Conservation (phyloP, 495 filamentous ascomycete genomes). For the Aspergillus cristatus region DNA sequence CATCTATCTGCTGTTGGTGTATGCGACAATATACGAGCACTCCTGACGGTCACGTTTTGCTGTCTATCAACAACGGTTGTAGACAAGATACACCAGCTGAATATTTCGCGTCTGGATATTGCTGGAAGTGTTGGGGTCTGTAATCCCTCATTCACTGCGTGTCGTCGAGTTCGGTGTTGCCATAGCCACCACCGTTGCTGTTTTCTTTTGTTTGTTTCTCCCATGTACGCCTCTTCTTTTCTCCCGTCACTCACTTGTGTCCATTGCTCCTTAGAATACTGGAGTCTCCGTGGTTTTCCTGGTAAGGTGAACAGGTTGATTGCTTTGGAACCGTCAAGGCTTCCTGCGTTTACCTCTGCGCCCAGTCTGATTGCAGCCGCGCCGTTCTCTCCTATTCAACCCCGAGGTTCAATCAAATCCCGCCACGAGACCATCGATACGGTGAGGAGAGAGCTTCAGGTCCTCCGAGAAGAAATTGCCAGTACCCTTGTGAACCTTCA, state of each 20-base stretch:
- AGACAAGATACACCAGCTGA: too few species aligned
- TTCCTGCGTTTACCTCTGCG: background rate
- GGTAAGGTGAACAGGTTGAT: background rate
- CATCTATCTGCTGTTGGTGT: background rate
- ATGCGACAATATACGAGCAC: background rate
- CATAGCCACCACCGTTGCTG: too few species aligned
- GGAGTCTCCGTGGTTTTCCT: background rate
- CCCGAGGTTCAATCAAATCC: background rate
- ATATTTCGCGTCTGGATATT: too few species aligned
- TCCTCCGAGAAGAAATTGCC: background rate
- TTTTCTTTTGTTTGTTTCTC: too few species aligned
- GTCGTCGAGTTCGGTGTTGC: too few species aligned
- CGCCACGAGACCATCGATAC: background rate
- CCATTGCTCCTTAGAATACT: background rate
- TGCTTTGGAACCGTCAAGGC: background rate
- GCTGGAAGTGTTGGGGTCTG: background rate
- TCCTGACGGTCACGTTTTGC: background rate
- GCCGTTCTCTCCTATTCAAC: background rate
- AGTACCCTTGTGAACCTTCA: background rate
- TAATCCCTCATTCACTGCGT: background rate
- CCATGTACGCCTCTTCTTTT: too few species aligned
- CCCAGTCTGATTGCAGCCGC: background rate
- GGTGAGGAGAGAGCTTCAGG: background rate
- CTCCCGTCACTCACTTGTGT: background rate
- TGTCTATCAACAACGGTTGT: background rate